phyloP scores from a whole-genome alignment of 257 asterid genomes.

The Penstemon newberryi region DNA sequence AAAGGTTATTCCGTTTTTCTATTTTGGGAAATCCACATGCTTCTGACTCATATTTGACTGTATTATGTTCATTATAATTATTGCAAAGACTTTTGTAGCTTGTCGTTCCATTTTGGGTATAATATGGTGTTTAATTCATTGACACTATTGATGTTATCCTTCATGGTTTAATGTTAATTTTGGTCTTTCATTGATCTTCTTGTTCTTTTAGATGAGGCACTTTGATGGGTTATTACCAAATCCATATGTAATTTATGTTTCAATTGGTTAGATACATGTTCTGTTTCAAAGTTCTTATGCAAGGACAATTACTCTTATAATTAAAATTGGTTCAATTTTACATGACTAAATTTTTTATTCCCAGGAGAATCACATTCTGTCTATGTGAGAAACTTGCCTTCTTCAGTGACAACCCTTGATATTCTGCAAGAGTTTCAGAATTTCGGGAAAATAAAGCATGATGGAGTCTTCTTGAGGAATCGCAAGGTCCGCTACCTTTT shows the following conservation, averaged over 20 bases:
- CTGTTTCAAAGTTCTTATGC: too few relatives aligned
- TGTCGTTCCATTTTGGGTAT: too few relatives aligned
- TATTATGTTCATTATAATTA: conserved; percentile 11
- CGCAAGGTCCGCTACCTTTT: conserved; percentile 38
- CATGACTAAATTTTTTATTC: not conserved
- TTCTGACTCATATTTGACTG: conserved; percentile 5
- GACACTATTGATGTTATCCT: not conserved
- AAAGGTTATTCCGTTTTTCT: conserved; percentile 20
- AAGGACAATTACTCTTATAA: not conserved
- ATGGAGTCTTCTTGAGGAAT: conserved; percentile 58
- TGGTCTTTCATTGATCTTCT: conserved; percentile 15
- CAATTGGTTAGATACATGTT: not conserved
- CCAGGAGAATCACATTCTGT: conserved; percentile 50
- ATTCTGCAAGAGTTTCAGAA: conserved; percentile 47
- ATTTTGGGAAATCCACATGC: conserved; percentile 1
- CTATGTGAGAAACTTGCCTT: conserved; percentile 60
- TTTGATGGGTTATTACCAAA: not conserved
- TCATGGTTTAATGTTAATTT: conserved; percentile 4
- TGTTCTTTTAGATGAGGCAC: conserved; percentile 5
- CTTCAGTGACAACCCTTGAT: conserved; percentile 43
- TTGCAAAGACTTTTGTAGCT: not conserved
- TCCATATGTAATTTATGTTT: not conserved
- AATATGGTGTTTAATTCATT: not conserved
- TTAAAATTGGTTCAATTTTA: not conserved
- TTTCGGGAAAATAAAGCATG: conserved; percentile 55